Evolutionary conservation across 108 stramenopile species (phyloP).

Genomic region (Conticribra guillardii): DNA sequence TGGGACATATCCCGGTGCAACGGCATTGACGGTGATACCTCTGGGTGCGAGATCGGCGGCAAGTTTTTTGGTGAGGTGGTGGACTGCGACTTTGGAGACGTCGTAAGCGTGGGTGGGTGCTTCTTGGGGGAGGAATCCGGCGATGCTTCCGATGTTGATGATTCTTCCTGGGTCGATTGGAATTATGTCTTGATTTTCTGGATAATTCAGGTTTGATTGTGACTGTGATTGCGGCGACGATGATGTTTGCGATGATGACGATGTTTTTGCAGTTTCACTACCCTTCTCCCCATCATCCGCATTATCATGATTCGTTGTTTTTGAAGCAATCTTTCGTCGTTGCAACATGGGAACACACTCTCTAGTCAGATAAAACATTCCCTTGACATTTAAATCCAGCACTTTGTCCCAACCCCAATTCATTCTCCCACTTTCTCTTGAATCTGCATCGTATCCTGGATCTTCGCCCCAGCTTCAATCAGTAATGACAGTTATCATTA

Average conservation of each 20-base stretch:
- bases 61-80: conserved; percentile 89
- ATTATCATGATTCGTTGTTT: no score
- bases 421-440: conserved; percentile 78
- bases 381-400: conserved; percentile 92
- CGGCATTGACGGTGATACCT: conserved; percentile 89
- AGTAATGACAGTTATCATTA: no score
- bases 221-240: no score
- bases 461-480: conserved; percentile 46
- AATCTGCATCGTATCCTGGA: conserved; percentile 67
- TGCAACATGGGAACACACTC: conserved; percentile 87
- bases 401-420: conserved; percentile 97
- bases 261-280: not conserved
- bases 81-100: conserved; percentile 91
- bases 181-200: not conserved
- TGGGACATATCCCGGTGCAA: conserved; percentile 92
- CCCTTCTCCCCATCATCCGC: not conserved
- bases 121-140: conserved; percentile 85
- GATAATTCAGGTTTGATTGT: no score
- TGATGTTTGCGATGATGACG: conserved; percentile 9
- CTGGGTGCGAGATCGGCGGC: conserved; percentile 84
- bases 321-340: conserved; percentile 15
- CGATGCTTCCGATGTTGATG: conserved; percentile 92
- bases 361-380: conserved; percentile 88
- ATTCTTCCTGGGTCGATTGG: conserved; percentile 83
- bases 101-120: conserved; percentile 97